Evolutionary conservation across 768 basidiomycete species (phyloP).

Genomic region (Rhodosporidiobolus sp.): DNA sequence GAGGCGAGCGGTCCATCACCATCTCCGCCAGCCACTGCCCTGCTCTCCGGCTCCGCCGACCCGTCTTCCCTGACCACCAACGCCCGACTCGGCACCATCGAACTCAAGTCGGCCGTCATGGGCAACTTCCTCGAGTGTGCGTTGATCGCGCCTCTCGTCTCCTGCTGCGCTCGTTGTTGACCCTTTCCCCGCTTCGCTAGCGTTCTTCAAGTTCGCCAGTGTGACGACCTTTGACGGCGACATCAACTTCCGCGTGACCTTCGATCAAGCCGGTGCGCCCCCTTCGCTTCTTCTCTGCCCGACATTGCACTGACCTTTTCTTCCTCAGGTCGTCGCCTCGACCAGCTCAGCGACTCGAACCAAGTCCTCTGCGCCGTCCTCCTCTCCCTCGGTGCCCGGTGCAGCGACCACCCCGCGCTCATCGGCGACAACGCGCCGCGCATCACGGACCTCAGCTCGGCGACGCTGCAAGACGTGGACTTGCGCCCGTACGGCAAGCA

Average conservation of each 20-base stretch:
- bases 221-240: not conserved
- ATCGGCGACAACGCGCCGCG: not conserved
- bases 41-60: not conserved
- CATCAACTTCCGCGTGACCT: not conserved
- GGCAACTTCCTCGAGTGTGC: conserved; percentile 1
- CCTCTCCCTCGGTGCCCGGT: conserved; percentile 8
- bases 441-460: not conserved
- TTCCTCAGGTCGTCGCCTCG: not conserved
- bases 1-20: no score
- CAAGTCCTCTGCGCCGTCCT: conserved; percentile 1
- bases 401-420: conserved; percentile 5
- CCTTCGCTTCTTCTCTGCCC: no score
- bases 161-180: not conserved
- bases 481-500: not conserved
- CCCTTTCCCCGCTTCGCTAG: not conserved
- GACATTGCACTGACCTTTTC: not conserved
- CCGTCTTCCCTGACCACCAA: not conserved
- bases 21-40: not conserved
- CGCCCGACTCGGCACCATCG: conserved; percentile 4
- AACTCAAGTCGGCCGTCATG: not conserved
- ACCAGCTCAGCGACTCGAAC: not conserved
- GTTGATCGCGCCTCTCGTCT: not conserved
- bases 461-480: not conserved
- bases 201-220: not conserved
- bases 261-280: not conserved